Base-by-base conservation (phyloP, 2,329 filamentous ascomycete genomes). In the Xenosphaeropsis pyriputrescens region DNA sequence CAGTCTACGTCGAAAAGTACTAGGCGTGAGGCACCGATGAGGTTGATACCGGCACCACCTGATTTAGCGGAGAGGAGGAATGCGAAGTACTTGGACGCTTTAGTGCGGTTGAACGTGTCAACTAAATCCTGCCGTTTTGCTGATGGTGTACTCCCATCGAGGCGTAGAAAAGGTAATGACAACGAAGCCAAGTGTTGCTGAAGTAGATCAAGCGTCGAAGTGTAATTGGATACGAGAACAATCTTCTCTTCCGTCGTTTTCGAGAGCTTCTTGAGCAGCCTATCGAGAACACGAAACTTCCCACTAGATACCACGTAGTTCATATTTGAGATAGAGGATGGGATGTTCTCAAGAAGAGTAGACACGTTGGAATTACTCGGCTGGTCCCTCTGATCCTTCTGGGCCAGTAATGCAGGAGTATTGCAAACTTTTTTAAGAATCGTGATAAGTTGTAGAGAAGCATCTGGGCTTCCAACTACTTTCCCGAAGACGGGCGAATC, bases 191-290 rank as follows among this genome's bases (percentile, higher is more conserved):
- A 63, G 2, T 83, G 65, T 3, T 64, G 67, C 32, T 68, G 70
- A 4, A 85, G 67, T 43, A 84, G 64, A 47, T 80, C 75, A 8
- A 85, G 65, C 0, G 79, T 85, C 8, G 75, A 73, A 0, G 79
- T 85, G 52, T 82, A 84, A 50, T 84, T 83, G 15, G 78, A 83
- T n/a, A 85, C 77, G 7, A 85, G 63, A 8, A 85, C 76, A 17
- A 85, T 70, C 49, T 84, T 85, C 48, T 85, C 79, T 1, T 67
- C 59, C 0, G 78, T 81, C 0, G 63, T 71, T 2, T 62, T 67
- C 35, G 66, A 68, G 17, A 85, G 65, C 9, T 64, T 65, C 45
- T 77, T 67, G 2, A 85, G 58, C 7, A 85, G 61, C 37, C 70
- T 66, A 50, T 84, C 77, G 2, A 85, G 62, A 2, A 82, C 70